A percentile compares a stretch with the other conserved stretches of the same genome.
Evolutionary conservation across 2,329 filamentous ascomycete species (phyloP).

Genomic region (Exutisphaerella laricina): DNA sequence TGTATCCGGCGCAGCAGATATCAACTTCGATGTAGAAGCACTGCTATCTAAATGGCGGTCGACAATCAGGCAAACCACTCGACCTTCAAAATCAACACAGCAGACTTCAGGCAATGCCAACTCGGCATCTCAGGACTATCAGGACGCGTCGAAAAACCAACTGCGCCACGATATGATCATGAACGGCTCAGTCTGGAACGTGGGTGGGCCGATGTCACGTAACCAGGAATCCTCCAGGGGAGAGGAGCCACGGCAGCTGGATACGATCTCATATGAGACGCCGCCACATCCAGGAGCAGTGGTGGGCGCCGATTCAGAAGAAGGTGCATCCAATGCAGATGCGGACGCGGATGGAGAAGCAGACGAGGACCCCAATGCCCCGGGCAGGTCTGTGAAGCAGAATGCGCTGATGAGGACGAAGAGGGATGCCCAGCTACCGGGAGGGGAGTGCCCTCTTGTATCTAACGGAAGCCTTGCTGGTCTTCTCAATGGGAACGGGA

Average conservation of each 20-base stretch:
- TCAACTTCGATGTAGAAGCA: constrained; percentile 27
- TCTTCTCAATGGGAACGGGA: constrained; percentile 21
- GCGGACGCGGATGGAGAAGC: constrained; percentile 1
- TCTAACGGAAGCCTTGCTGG: constrained; percentile 1
- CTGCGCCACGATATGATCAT: constrained; percentile 25
- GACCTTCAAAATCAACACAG: constrained; percentile 12
- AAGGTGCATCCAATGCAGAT: constrained; percentile 7
- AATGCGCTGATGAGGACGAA: constrained; percentile 13
- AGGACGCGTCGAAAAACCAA: constrained; percentile 6
- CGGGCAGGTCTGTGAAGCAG: neutral
- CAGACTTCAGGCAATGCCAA: neutral
- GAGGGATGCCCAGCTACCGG: neutral
- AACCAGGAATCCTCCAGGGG: neutral
- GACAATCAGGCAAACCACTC: constrained; percentile 22
- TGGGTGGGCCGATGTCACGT: constrained; percentile 25
- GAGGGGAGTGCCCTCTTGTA: neutral
- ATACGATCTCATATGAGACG: constrained; percentile 26
- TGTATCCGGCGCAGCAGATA: constrained; percentile 16
- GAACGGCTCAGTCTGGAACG: constrained; percentile 24
- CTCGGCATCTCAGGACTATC: constrained; percentile 11
- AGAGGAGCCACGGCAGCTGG: neutral
- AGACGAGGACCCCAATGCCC: neutral
- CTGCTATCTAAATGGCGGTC: constrained; percentile 28
- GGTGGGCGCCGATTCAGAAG: constrained; percentile 20
- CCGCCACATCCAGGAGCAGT: constrained; percentile 28